Base-by-base conservation (phyloP, 2,329 filamentous ascomycete species). In the Aquanectria penicillioides region DNA sequence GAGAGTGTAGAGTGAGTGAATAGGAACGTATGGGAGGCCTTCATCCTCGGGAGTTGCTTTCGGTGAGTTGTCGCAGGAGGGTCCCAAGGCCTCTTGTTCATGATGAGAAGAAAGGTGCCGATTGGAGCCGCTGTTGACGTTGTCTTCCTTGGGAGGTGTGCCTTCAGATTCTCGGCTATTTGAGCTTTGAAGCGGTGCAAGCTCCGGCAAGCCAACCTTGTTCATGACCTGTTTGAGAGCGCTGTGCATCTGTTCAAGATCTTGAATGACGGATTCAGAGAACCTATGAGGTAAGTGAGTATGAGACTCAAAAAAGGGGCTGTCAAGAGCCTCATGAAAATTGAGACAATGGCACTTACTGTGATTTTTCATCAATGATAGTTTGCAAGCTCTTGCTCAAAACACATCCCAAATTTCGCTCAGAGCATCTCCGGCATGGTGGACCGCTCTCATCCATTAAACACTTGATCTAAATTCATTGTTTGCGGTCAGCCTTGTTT, bases 361-460 rank as follows among this genome's bases (percentile, higher is more conserved):
- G 75, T 28, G 74, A 73, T 55, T 75, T 74, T 60, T 79, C 77
- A 60, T 77, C 75, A 28, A 79, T 78, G 18, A 79, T 73, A 2
- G 73, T 78, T 59, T 79, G 77, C 3, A 79, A 66, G 40, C 75
- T 78, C 68, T 78, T 78, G 40, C 76, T 77, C 44, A 79, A 56
- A 2, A 78, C 74, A 43, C 77, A 79, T 1, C 71, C 71, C 23
- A 79, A 59, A 33, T 74, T 74, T 12, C 73, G 62, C 55, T 78
- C 74, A 15, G 69, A 59, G 40, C 77, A 79, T 52, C 77, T 67
- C 5, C 72, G 69, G 59, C 77, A 79, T 3, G 76, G 76, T 3
- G 77, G 75, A 0, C 75, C 75, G 22, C 67, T 71, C 29, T 76
- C 74, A 41, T 78, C 75, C 76, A 79, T 79, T 38, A 78, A 61